Base-by-base conservation (phyloP, 495 filamentous ascomycete species). In the Penicillium alfredii region DNA sequence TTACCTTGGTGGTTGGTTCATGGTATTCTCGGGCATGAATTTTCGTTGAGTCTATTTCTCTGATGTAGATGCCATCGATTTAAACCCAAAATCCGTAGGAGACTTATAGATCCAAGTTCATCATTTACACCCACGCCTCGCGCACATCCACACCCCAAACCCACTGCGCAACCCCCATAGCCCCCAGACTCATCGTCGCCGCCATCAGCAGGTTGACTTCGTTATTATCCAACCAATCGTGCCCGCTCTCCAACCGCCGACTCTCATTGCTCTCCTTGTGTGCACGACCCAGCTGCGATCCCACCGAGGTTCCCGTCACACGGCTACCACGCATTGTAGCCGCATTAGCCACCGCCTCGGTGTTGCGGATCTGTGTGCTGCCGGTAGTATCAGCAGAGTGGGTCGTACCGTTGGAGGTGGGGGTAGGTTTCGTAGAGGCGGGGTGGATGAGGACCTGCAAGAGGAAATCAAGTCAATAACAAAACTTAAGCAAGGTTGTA, bases 131-230 rank as follows among this genome's bases (percentile, higher is more conserved):
- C 41, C 40, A 35, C 22, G 50, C 20, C 8, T 51, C 43, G 23
- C 35, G 30, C 4, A 54, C 25, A 56, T 48, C 25, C 32, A 67
- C 24, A 23, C 47, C 51, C 71, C 71, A 74, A 9, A 53, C 31
- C 46, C 49, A 66, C 29, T 62, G 56, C 0, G 66, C 62, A 28
- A 81, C 58, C 0, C 66, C 69, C 78, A 98, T 94, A 6, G 80
- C 85, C 4, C 77, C 77, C 9, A 86, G 22, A 53, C 86, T 96
- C 78, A 93, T 92, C 0, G 62, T 58, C 6, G 75, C 64, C 0
- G 90, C 89, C 89, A 95, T 96, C 16, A 88, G 51, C 14, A 94
- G 67, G 54, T 98, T 98, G 40, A 98, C 88, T 16, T 78, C 82
- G 55, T 98, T 98, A 49, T 98, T 98, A 54, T 92, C 86, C 42